phyloP scores from a whole-genome alignment of 768 basidiomycete species.

The Lactifluus hygrophoroides region DNA sequence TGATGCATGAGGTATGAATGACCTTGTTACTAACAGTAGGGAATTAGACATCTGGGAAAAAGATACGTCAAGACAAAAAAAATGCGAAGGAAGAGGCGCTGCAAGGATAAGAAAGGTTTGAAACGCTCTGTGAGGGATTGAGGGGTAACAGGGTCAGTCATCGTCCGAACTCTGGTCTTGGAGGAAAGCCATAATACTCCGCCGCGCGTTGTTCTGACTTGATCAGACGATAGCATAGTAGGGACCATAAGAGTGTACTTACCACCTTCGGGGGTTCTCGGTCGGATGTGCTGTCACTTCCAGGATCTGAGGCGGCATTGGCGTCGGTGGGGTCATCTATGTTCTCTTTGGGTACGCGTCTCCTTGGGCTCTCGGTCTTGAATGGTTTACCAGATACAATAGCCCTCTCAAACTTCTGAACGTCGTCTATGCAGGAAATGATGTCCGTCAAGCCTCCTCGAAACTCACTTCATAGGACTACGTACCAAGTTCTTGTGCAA shows the following conservation, averaged over 20 bases:
- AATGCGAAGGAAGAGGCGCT: background rate
- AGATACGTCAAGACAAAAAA: background rate
- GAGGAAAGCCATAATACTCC: conserved; percentile 65
- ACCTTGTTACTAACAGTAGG: background rate
- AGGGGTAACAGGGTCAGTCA: too few species aligned
- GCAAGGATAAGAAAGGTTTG: background rate
- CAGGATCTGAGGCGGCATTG: conserved; percentile 30
- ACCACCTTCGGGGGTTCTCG: conserved; percentile 1
- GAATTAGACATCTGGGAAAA: background rate
- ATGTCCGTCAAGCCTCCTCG: background rate
- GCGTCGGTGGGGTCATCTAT: conserved; percentile 25
- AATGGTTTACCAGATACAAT: conserved; percentile 30
- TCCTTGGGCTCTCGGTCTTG: conserved; percentile 14
- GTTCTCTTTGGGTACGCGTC: conserved; percentile 17
- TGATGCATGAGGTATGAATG: background rate
- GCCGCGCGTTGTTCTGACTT: conserved; percentile 37
- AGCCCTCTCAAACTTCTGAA: conserved; percentile 56
- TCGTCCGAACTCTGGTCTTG: conserved; percentile 57
- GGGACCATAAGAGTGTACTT: background rate
- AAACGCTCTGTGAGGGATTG: too few species aligned
- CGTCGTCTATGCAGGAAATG: conserved; percentile 48
- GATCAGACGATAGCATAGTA: background rate
- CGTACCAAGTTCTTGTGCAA: conserved; percentile 71
- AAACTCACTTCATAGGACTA: conserved; percentile 8
- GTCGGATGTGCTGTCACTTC: conserved; percentile 19